Conservation (phyloP, 2,329 filamentous ascomycete genomes). For the Samsoniella hepiali region DNA sequence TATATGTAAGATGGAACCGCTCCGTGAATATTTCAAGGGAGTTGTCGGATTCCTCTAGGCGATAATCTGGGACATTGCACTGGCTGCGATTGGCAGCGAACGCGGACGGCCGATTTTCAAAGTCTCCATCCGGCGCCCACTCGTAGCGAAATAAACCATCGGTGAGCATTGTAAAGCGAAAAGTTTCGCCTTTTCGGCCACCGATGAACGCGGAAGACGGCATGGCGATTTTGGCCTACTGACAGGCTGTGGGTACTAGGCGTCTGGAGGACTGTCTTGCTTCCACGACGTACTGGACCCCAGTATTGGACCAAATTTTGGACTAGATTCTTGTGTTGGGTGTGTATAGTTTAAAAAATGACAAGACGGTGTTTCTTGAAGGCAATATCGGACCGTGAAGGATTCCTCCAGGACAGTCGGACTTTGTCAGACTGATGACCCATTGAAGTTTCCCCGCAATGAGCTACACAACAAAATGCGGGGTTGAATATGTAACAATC, state of each 20-base stretch:
- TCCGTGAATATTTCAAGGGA: slow-evolving; percentile 54
- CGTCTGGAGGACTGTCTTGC: not conserved
- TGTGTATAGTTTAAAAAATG: not conserved
- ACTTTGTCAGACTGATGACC: not conserved
- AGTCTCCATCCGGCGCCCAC: slow-evolving; percentile 56
- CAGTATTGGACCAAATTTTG: too few species aligned
- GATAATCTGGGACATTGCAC: slow-evolving; percentile 43
- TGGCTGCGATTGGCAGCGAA: slow-evolving; percentile 54
- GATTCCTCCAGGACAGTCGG: not conserved
- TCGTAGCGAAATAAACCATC: slow-evolving; percentile 58
- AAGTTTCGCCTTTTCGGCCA: slow-evolving; percentile 33
- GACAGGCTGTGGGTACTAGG: not conserved
- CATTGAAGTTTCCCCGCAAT: slow-evolving; percentile 2
- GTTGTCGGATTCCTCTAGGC: slow-evolving; percentile 43
- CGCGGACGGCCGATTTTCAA: slow-evolving; percentile 60
- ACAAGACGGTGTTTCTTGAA: not conserved
- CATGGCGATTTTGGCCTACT: not conserved
- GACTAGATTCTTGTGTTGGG: not conserved
- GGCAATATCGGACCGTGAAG: not conserved
- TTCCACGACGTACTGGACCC: too few species aligned
- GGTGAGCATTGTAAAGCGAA: slow-evolving; percentile 58
- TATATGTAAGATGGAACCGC: slow-evolving; percentile 54
- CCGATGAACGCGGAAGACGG: slow-evolving; percentile 17
- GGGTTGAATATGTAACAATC: not conserved
- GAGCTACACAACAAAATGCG: not conserved